These are phyloP conservation scores for Iris pallida DNA, from an alignment of 116 monocot species.

Conservation along the genomic window DNA sequence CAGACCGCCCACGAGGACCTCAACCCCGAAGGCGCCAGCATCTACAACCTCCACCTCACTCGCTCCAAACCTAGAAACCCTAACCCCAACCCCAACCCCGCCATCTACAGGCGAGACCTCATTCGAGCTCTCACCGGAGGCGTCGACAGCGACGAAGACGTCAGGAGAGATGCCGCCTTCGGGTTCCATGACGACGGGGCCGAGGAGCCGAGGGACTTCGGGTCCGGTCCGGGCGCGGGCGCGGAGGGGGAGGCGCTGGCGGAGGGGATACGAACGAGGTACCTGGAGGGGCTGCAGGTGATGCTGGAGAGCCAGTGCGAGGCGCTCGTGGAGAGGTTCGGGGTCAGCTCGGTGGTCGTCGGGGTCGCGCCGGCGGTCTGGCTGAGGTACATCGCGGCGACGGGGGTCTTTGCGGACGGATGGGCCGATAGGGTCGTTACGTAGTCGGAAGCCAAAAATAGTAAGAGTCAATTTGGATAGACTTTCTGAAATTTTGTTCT, in stretches of 20 bases:
- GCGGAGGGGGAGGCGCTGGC: constrained; percentile 25
- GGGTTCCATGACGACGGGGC: background rate
- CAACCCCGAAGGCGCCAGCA: constrained; percentile 10
- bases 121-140: too few species aligned
- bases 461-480: too few species aligned
- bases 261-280: constrained; percentile 41
- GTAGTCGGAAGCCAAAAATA: constrained; percentile 18
- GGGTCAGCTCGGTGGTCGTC: constrained; percentile 48
- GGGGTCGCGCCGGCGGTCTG: constrained; percentile 46
- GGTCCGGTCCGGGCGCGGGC: background rate
- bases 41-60: constrained; percentile 23
- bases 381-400: constrained; percentile 45
- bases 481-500: too few species aligned
- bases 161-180: constrained; percentile 5
- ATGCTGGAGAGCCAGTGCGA: constrained; percentile 81
- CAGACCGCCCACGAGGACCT: constrained; percentile 37
- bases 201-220: constrained; percentile 53
- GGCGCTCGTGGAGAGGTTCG: constrained; percentile 53
- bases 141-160: too few species aligned
- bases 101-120: too few species aligned
- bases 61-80: too few species aligned
- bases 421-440: constrained; percentile 40
- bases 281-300: constrained; percentile 82
- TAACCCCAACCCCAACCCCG: background rate
- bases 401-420: constrained; percentile 35